Evolutionary conservation across 495 filamentous ascomycete species (phyloP).

Genomic region (Penicillium macrosclerotiorum): DNA sequence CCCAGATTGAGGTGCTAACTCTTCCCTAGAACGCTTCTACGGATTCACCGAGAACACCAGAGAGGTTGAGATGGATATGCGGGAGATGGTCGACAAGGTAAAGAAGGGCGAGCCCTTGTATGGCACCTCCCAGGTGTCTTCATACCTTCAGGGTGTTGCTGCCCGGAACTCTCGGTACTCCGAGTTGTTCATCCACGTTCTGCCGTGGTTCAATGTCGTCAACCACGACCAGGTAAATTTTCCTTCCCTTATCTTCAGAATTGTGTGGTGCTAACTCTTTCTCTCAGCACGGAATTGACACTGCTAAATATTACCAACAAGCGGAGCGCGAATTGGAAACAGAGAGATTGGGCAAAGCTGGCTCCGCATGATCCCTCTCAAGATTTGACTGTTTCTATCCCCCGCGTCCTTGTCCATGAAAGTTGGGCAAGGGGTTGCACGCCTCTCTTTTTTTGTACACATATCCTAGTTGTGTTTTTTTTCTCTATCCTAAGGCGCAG

Average conservation of each 20-base stretch:
- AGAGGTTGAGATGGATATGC: slow-evolving; percentile 94
- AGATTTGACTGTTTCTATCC: background rate
- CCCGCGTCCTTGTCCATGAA: background rate
- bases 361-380: slow-evolving; percentile 22
- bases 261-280: slow-evolving; percentile 10
- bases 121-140: slow-evolving; percentile 69
- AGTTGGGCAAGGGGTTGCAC: slow-evolving; percentile 15
- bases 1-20: slow-evolving; percentile 15
- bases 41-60: slow-evolving; percentile 87
- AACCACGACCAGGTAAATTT: slow-evolving; percentile 77
- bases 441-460: slow-evolving; percentile 33
- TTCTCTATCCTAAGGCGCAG: slow-evolving; percentile 23
- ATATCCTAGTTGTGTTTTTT: slow-evolving; percentile 26
- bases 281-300: slow-evolving; percentile 86
- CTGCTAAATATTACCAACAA: slow-evolving; percentile 94
- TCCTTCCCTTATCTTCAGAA: background rate
- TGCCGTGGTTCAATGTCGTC: slow-evolving; percentile 97
- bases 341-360: slow-evolving; percentile 49
- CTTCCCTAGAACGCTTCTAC: slow-evolving; percentile 71
- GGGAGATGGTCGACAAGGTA: slow-evolving; percentile 93
- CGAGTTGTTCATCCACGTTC: slow-evolving; percentile 71
- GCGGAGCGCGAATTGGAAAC: slow-evolving; percentile 92
- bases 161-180: slow-evolving; percentile 89
- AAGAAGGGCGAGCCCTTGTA: slow-evolving; percentile 92
- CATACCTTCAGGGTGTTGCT: slow-evolving; percentile 92